These are phyloP conservation scores for Skeletonema grethae DNA, from an alignment of 108 stramenopile genomes.

Conservation along the genomic window DNA sequence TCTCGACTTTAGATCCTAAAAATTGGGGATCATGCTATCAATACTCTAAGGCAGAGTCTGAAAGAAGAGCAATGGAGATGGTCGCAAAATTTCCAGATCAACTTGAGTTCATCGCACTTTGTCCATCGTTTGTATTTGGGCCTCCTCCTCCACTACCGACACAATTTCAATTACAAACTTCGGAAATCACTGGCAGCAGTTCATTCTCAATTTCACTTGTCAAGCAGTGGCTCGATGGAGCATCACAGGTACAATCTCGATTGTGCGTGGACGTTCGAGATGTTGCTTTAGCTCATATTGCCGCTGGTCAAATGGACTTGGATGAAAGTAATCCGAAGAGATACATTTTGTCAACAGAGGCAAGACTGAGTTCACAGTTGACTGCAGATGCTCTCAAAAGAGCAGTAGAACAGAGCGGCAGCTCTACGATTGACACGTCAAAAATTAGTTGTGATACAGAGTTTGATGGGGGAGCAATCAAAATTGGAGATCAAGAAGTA, in stretches of 20 bases:
- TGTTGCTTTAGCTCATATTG: conserved; percentile 76
- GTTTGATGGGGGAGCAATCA: conserved; percentile 83
- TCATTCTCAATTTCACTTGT: conserved; percentile 73
- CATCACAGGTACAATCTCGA: conserved; percentile 75
- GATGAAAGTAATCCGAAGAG: conserved; percentile 12
- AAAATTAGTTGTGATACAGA: conserved; percentile 60
- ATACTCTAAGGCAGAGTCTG: conserved; percentile 83
- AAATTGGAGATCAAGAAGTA: conserved; percentile 74
- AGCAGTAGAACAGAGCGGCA: conserved; percentile 20
- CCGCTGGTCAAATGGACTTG: conserved; percentile 53
- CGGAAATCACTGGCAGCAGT: conserved; percentile 19
- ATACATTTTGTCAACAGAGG: conserved; percentile 76
- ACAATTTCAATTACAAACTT: conserved; percentile 12
- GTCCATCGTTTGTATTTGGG: conserved; percentile 86
- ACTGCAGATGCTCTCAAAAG: conserved; percentile 60
- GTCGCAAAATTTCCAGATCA: conserved; percentile 45
- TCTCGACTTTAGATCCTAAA: conserved; percentile 57
- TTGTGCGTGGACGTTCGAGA: conserved; percentile 84
- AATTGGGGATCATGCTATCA: conserved; percentile 87
- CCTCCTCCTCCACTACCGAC: conserved; percentile 47
- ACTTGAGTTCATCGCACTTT: conserved; percentile 65
- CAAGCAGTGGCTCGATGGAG: conserved; percentile 72
- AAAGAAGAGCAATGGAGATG: conserved; percentile 66
- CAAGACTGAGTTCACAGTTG: conserved; percentile 58
- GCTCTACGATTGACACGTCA: conserved; percentile 14